Evolutionary conservation across 495 filamentous ascomycete genomes (phyloP).

Genomic region (Thermothielavioides terrestris): DNA sequence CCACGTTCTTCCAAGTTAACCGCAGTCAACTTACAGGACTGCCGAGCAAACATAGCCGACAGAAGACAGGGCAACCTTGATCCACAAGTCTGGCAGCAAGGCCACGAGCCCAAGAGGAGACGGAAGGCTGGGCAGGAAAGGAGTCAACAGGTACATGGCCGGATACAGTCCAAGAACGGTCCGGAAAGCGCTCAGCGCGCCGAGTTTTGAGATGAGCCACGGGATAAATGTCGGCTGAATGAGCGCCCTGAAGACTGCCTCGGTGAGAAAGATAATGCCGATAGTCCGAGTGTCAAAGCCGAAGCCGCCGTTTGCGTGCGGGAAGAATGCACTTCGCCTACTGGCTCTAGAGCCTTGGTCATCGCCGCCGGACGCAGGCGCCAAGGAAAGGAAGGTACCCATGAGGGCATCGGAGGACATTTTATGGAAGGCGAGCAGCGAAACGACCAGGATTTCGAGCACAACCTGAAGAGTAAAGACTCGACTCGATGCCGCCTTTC

Average conservation of each 20-base stretch:
- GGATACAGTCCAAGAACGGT: constrained; percentile 4
- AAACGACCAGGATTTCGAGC: constrained; percentile 7
- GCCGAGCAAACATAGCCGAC: constrained; percentile 8
- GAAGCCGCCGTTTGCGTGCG: neutral
- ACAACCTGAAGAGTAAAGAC: constrained; percentile 1
- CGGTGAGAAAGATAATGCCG: constrained; percentile 4
- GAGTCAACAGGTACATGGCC: constrained; percentile 5
- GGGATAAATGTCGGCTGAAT: constrained; percentile 4
- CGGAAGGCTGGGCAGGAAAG: constrained; percentile 1
- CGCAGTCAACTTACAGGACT: neutral
- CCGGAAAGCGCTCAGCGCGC: neutral
- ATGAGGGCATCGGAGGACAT: constrained; percentile 3
- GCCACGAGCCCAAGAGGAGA: neutral
- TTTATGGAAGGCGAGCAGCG: constrained; percentile 9
- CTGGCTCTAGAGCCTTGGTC: neutral
- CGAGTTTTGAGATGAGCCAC: neutral
- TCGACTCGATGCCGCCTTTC: neutral
- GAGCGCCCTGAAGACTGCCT: neutral
- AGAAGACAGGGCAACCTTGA: constrained; percentile 1
- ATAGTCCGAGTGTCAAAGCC: neutral
- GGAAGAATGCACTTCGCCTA: neutral
- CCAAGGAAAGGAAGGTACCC: constrained; percentile 1
- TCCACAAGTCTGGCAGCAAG: constrained; percentile 5
- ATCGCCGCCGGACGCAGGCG: neutral
- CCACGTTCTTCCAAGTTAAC: too few relatives aligned